These are phyloP conservation scores for Termitomyces bulborhizus DNA, from an alignment of 768 basidiomycete species.

Conservation along the genomic window DNA sequence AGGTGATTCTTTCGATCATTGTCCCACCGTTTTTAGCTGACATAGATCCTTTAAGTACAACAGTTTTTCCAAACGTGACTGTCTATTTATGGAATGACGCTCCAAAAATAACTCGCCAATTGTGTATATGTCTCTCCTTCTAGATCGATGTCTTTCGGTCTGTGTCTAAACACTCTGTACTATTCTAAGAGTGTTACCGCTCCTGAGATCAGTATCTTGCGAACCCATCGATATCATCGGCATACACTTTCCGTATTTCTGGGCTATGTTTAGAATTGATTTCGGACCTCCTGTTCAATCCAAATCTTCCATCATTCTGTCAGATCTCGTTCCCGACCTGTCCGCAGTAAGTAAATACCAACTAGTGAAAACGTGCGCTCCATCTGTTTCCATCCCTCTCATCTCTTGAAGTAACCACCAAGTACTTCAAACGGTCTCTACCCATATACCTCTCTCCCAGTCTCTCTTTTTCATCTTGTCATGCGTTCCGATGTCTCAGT, in stretches of 20 bases:
- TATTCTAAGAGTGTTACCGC: background rate
- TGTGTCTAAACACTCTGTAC: background rate
- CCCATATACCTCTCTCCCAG: background rate
- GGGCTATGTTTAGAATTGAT: background rate
- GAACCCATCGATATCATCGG: background rate
- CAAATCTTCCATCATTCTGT: background rate
- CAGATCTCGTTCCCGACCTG: background rate
- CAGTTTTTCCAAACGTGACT: background rate
- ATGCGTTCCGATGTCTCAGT: slow-evolving; percentile 8
- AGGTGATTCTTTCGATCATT: background rate
- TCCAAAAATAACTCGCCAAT: background rate
- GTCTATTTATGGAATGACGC: background rate
- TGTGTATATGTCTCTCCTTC: background rate
- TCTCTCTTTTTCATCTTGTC: background rate
- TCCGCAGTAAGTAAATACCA: background rate
- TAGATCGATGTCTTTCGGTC: background rate
- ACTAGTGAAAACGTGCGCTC: background rate
- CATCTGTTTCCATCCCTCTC: background rate
- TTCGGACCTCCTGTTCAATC: background rate
- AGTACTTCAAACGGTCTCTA: background rate
- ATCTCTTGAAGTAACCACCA: background rate
- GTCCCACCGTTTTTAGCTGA: background rate
- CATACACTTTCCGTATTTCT: background rate
- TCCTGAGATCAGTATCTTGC: background rate
- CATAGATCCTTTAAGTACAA: background rate